Evolutionary conservation across 192 early-diverging fungal genomes (phyloP).

Genomic region (Backusella luteola): DNA sequence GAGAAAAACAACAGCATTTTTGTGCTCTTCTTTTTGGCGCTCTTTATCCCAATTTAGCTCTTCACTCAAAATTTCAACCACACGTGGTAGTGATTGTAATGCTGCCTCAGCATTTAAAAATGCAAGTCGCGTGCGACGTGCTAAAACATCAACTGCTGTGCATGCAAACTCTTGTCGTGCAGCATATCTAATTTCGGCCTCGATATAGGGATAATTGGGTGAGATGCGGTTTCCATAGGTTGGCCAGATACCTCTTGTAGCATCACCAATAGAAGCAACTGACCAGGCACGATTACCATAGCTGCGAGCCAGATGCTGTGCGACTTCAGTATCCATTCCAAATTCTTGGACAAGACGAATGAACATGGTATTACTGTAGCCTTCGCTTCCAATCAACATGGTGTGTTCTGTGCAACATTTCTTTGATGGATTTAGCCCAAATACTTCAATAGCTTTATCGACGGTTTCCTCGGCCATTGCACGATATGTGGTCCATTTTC

Average conservation of each 20-base stretch:
- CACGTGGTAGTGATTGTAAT: constrained; percentile 77
- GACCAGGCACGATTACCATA: constrained; percentile 95
- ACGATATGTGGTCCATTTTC: constrained; percentile 99
- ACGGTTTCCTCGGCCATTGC: constrained; percentile 96
- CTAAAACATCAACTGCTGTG: constrained; percentile 93
- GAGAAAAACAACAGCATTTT: constrained; percentile 75
- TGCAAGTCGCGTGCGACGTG: constrained; percentile 85
- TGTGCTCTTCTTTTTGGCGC: constrained; percentile 67
- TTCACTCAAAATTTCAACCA: constrained; percentile 89
- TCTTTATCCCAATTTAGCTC: constrained; percentile 80
- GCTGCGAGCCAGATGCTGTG: constrained; percentile 84
- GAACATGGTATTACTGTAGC: constrained; percentile 91
- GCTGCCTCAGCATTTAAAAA: constrained; percentile 94
- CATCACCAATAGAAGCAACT: constrained; percentile 82
- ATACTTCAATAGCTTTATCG: constrained; percentile 80
- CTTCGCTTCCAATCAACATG: constrained; percentile 81
- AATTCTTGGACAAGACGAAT: constrained; percentile 95
- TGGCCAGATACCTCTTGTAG: constrained; percentile 72
- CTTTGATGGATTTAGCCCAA: constrained; percentile 62
- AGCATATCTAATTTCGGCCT: constrained; percentile 92
- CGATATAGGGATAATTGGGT: constrained; percentile 87
- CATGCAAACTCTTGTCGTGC: constrained; percentile 90
- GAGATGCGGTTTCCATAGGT: constrained; percentile 79
- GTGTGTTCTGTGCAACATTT: constrained; percentile 76
- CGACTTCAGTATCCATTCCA: constrained; percentile 90